Evolutionary conservation across 1,284 basidiomycete genomes (phyloP).

Genomic region (Marasmius fiardii): DNA sequence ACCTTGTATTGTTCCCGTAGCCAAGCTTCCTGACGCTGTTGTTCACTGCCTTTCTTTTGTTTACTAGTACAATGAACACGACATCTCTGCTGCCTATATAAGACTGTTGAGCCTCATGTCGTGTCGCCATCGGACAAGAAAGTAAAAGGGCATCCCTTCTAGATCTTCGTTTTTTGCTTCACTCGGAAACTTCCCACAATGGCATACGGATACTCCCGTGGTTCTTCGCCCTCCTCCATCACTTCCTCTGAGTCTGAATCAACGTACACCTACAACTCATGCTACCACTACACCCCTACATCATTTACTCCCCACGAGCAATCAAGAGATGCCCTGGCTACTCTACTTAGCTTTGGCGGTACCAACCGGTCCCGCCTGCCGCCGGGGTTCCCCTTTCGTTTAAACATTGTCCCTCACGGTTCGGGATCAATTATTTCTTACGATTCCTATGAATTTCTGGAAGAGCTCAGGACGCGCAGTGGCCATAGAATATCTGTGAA

Average conservation of each 20-base stretch:
- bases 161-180: too few relatives aligned
- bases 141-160: too few relatives aligned
- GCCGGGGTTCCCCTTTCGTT: not conserved
- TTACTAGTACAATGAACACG: too few relatives aligned
- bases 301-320: not conserved
- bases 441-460: not conserved
- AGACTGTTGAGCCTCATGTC: too few relatives aligned
- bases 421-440: not conserved
- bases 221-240: slow-evolving; percentile 55
- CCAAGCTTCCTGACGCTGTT: too few relatives aligned
- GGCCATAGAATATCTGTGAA: not conserved
- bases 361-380: not conserved
- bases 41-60: too few relatives aligned
- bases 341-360: not conserved
- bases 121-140: too few relatives aligned
- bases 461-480: not conserved
- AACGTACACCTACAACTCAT: not conserved
- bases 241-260: slow-evolving; percentile 39
- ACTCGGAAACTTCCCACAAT: too few relatives aligned
- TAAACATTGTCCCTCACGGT: not conserved
- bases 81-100: too few relatives aligned
- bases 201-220: too few relatives aligned
- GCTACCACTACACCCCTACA: not conserved
- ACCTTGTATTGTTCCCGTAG: too few relatives aligned
- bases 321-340: not conserved